A percentile compares a stretch with the other conserved stretches of the same genome.
Conservation (phyloP, 306 rosid genomes). For the apple (Malus domestica) region ASM211411v1 NC_041791.1:579001-579500, state of each 20-base stretch:
- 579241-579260: too few relatives aligned
- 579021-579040: background rate
- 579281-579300: background rate
- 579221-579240: too few relatives aligned
- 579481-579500: background rate
- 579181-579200: background rate
- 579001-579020: conserved; percentile 12
- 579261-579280: too few relatives aligned
- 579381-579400: background rate
- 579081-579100: background rate
- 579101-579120: too few relatives aligned
- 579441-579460: background rate
- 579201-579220: too few relatives aligned
- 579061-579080: background rate
- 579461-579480: background rate
- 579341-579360: background rate
- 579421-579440: background rate
- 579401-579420: background rate
- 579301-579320: background rate
- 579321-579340: background rate
- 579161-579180: background rate
- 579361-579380: background rate
- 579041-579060: background rate
- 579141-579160: background rate
- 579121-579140: too few relatives aligned